phyloP scores from a whole-genome alignment of 148 eudicot genomes.

The Gaultheria prostrata region DNA sequence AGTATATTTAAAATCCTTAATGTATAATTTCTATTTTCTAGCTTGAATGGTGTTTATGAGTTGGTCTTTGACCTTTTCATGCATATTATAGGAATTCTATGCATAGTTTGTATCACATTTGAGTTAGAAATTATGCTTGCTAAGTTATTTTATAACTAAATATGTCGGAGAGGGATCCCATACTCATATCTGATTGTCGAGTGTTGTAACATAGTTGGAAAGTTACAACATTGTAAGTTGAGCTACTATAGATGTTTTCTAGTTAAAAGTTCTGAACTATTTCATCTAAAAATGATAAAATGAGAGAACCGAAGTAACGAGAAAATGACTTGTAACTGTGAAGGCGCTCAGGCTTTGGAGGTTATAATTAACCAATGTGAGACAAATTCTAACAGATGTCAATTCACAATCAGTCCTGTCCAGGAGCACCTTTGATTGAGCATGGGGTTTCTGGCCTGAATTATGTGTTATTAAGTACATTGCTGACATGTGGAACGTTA shows the following conservation, averaged over 20 bases:
- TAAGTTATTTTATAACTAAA: background rate
- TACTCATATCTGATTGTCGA: background rate
- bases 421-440: background rate
- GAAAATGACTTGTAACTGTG: no score
- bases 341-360: no score
- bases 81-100: background rate
- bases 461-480: background rate
- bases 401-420: background rate
- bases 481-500: background rate
- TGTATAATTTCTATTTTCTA: background rate
- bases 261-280: background rate
- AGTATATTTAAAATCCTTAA: background rate
- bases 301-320: no score
- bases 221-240: background rate
- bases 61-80: background rate
- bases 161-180: background rate
- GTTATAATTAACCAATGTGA: background rate
- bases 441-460: background rate
- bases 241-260: background rate
- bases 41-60: background rate
- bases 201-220: background rate
- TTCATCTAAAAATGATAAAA: background rate
- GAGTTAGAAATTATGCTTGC: background rate
- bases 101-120: background rate
- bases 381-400: no score